Evolutionary conservation across 305 asterid genomes (phyloP).

Genomic region (Fraxinus ornus): DNA sequence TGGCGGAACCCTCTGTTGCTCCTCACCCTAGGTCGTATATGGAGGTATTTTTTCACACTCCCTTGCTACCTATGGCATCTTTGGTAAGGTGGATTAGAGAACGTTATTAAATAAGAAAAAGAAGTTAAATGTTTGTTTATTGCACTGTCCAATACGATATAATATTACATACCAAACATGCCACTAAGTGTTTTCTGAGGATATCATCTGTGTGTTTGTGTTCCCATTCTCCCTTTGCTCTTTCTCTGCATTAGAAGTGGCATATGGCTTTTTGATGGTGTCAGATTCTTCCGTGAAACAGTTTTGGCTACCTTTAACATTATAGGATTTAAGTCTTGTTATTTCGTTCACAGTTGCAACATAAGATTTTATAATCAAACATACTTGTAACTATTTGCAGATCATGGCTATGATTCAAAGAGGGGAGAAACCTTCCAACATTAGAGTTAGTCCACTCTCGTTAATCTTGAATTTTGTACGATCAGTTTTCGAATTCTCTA

Average conservation of each 20-base stretch:
- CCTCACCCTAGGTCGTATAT: slow-evolving; percentile 81
- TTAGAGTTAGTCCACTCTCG: slow-evolving; percentile 56
- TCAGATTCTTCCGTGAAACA: background rate
- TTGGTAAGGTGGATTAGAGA: background rate
- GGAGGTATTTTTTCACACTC: slow-evolving; percentile 57
- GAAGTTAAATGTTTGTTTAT: background rate
- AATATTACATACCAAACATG: background rate
- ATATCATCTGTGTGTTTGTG: background rate
- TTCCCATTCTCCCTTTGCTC: background rate
- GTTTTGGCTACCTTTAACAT: background rate
- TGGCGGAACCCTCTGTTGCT: slow-evolving; percentile 65
- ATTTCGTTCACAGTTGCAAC: background rate
- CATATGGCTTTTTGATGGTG: background rate
- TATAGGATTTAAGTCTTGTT: background rate
- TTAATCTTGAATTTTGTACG: slow-evolving; percentile 4
- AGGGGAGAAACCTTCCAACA: slow-evolving; percentile 90
- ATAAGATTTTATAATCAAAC: background rate
- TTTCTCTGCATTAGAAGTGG: background rate
- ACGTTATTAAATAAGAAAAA: background rate
- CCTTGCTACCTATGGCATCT: background rate
- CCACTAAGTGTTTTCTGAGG: background rate
- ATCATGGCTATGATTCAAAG: slow-evolving; percentile 87
- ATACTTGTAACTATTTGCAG: slow-evolving; percentile 39
- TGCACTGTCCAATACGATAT: background rate
- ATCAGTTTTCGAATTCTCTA: slow-evolving; percentile 10